Evolutionary conservation across 1,284 basidiomycete genomes (phyloP).

Genomic region (Laetiporus sulphureus): DNA sequence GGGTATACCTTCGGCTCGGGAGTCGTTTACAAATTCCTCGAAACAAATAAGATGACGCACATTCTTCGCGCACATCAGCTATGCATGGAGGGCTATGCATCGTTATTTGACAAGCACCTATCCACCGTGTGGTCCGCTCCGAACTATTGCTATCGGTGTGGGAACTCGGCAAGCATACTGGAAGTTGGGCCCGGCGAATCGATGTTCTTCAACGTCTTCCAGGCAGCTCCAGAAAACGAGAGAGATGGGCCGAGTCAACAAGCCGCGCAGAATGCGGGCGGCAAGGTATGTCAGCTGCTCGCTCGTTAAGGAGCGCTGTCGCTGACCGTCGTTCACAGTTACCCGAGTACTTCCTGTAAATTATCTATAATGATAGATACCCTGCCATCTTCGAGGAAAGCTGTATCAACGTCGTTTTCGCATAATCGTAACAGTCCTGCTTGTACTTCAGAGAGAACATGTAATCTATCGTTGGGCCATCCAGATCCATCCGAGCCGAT

Average conservation of each 20-base stretch:
- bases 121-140: slow-evolving; percentile 99
- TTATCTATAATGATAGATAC: slow-evolving; percentile 13
- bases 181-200: slow-evolving; percentile 89
- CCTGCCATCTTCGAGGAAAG: slow-evolving; percentile 5
- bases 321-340: slow-evolving; percentile 31
- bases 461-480: too few species aligned
- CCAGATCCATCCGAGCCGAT: too few species aligned
- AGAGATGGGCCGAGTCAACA: slow-evolving; percentile 75
- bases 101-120: slow-evolving; percentile 90
- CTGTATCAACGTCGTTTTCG: too few species aligned
- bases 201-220: slow-evolving; percentile 97
- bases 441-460: too few species aligned
- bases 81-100: slow-evolving; percentile 98
- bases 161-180: slow-evolving; percentile 94
- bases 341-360: slow-evolving; percentile 66
- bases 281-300: slow-evolving; percentile 44
- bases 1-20: slow-evolving; percentile 99
- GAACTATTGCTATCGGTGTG: slow-evolving; percentile 98
- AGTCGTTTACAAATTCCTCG: slow-evolving; percentile 97
- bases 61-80: slow-evolving; percentile 98
- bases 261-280: slow-evolving; percentile 57
- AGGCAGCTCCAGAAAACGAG: slow-evolving; percentile 98
- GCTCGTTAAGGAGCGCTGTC: background rate
- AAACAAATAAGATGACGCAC: slow-evolving; percentile 93
- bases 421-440: too few species aligned